These are phyloP conservation scores for Colletotrichum liaoningense DNA, from an alignment of 2,329 filamentous ascomycete genomes.

Conservation along the genomic window DNA sequence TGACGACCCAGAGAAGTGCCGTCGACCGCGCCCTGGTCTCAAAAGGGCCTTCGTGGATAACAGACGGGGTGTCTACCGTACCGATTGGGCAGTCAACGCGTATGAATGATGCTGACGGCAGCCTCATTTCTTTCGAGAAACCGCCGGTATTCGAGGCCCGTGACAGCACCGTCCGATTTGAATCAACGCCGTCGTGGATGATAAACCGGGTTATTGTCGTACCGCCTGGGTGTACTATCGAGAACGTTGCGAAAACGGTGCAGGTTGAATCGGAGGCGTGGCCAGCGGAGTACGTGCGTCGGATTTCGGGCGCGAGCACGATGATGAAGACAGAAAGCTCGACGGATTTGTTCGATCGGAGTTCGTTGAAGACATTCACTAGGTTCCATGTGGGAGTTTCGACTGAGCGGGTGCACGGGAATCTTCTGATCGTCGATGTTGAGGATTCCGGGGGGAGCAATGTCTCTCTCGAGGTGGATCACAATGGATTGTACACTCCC, in stretches of 20 bases:
- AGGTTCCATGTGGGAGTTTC: neutral
- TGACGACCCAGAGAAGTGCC: no score
- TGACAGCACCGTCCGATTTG: no score
- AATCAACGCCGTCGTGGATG: conserved; percentile 7
- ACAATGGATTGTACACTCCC: neutral
- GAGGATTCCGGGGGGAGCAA: neutral
- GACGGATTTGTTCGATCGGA: neutral
- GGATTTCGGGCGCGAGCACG: neutral
- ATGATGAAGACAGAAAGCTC: neutral
- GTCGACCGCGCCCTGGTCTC: no score
- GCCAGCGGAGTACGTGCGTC: neutral
- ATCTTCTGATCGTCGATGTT: neutral
- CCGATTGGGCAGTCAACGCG: no score
- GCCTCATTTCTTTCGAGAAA: no score
- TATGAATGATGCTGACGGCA: no score
- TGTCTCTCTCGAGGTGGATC: neutral
- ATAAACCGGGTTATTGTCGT: neutral
- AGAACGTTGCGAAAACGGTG: neutral
- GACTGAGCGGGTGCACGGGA: neutral
- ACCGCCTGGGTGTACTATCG: neutral
- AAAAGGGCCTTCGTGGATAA: no score
- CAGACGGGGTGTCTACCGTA: no score
- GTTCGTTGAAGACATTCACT: neutral
- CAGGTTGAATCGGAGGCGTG: neutral
- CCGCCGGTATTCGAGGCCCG: no score